Base-by-base conservation (phyloP, 2,329 filamentous ascomycete species). In the Sclerotinia sclerotiorum region DNA sequence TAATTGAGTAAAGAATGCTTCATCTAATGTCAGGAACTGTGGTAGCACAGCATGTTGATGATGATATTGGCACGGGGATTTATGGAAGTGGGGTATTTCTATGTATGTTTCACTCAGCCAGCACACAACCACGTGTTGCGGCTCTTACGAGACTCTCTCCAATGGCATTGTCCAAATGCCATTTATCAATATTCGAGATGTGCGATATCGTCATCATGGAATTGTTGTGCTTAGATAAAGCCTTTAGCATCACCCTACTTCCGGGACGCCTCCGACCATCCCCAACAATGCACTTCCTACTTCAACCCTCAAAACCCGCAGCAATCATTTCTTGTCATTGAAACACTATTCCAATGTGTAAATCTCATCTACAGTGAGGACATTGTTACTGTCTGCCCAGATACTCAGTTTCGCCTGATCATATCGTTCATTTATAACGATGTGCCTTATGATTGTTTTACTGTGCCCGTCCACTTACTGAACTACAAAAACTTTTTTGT, bases 51-150 rank as follows among this genome's bases (percentile, higher is more conserved):
- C 44, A 49, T 48, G 29, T 7, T 49, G 6, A 35, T 61, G 11
- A 49, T 32, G 21, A 13, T 49, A 35, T 61, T 61, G 27, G 58
- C 10, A 24, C 44, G 19, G 29, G 13, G 21, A 51, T 62, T 51
- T 39, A n/a, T 62, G 15, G 21, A 39, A 19, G 44, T 62, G 58
- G 58, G 58, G 29, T 27, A 35, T 1, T 10, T 10, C 35, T 35
- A 24, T 24, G 39, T 42, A 42, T 42, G 7, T 62, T 39, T n/a
- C 51, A 62, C 58, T 62, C 44, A 29, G 58, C 29, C 29, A 56
- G 54, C 39, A 56, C 46, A 62, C 19, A 17, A 1, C 35, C 58
- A 61, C 58, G 44, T 35, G 44, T 15, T 61, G 58, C 46, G 58
- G 46, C 58, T 62, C 58, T 62, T 35, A 17, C 17, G 19, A 49